These are phyloP conservation scores for Acorus gramineus DNA, from an alignment of 106 monocot genomes.

Conservation along the genomic window DNA sequence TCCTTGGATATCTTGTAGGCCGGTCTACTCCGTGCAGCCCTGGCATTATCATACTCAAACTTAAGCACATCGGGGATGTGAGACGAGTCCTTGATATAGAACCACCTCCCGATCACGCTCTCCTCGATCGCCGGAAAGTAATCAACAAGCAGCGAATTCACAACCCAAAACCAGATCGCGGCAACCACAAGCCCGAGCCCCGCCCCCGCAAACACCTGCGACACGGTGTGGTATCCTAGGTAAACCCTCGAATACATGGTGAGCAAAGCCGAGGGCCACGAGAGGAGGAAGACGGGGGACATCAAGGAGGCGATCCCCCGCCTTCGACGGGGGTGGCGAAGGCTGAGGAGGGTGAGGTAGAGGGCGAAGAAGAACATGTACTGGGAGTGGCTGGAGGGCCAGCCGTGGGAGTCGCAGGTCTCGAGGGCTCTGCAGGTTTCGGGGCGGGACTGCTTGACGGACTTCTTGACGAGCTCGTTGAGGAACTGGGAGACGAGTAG, in stretches of 20 bases:
- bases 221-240: slow-evolving; percentile 84
- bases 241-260: slow-evolving; percentile 96
- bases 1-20: slow-evolving; percentile 22
- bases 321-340: neutral
- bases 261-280: slow-evolving; percentile 72
- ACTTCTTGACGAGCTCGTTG: slow-evolving; percentile 90
- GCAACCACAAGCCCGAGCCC: slow-evolving; percentile 66
- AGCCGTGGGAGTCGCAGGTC: slow-evolving; percentile 93
- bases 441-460: slow-evolving; percentile 83
- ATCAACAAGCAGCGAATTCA: slow-evolving; percentile 53
- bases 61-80: slow-evolving; percentile 81
- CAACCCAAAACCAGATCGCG: slow-evolving; percentile 77
- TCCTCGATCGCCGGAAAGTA: slow-evolving; percentile 82
- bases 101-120: slow-evolving; percentile 59
- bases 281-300: slow-evolving; percentile 22
- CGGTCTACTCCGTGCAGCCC: slow-evolving; percentile 62
- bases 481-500: slow-evolving; percentile 73
- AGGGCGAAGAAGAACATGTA: slow-evolving; percentile 97
- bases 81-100: slow-evolving; percentile 87
- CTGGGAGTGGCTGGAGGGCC: slow-evolving; percentile 96
- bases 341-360: slow-evolving; percentile 61
- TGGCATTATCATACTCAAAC: slow-evolving; percentile 94
- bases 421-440: slow-evolving; percentile 76
- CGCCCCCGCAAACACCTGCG: slow-evolving; percentile 83
- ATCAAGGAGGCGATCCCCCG: neutral